These are phyloP conservation scores for Rhizopogon sp. DNA, from an alignment of 768 basidiomycete species.

Conservation along the genomic window DNA sequence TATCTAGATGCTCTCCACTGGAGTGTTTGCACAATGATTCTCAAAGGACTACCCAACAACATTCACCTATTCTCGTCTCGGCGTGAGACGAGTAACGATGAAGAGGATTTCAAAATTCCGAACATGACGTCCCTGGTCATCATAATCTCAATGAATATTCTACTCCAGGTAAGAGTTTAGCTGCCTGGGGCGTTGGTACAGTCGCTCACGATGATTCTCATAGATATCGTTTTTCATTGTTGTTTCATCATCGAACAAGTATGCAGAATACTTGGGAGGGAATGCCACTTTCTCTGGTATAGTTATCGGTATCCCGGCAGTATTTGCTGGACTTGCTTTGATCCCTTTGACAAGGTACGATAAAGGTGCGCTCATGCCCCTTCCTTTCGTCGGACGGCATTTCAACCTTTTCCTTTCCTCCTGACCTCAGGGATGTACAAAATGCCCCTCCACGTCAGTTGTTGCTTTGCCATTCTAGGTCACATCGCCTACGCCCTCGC, in stretches of 20 bases:
- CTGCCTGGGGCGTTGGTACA: too few relatives aligned
- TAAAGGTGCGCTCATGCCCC: conserved; percentile 35
- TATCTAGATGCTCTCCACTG: too few relatives aligned
- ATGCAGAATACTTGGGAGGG: conserved; percentile 60
- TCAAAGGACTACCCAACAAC: too few relatives aligned
- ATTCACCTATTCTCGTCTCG: too few relatives aligned
- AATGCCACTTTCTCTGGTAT: conserved; percentile 66
- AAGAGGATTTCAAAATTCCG: too few relatives aligned
- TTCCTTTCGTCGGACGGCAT: neutral
- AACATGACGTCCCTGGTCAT: too few relatives aligned
- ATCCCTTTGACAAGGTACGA: conserved; percentile 54
- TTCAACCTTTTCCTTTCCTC: neutral
- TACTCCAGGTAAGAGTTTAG: too few relatives aligned
- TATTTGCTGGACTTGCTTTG: conserved; percentile 54
- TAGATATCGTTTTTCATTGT: conserved; percentile 68
- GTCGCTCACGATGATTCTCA: too few relatives aligned
- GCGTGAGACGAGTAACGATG: too few relatives aligned
- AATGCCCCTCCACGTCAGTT: conserved; percentile 51
- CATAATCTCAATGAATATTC: too few relatives aligned
- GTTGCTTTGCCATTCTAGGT: conserved; percentile 35
- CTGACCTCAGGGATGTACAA: conserved; percentile 42
- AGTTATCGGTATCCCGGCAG: conserved; percentile 60
- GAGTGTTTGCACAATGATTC: too few relatives aligned
- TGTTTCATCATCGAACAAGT: conserved; percentile 60
- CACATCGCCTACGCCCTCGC: too few relatives aligned